These are phyloP conservation scores for Leccinum pachyderme DNA, from an alignment of 1,284 basidiomycete genomes.

Conservation along the genomic window DNA sequence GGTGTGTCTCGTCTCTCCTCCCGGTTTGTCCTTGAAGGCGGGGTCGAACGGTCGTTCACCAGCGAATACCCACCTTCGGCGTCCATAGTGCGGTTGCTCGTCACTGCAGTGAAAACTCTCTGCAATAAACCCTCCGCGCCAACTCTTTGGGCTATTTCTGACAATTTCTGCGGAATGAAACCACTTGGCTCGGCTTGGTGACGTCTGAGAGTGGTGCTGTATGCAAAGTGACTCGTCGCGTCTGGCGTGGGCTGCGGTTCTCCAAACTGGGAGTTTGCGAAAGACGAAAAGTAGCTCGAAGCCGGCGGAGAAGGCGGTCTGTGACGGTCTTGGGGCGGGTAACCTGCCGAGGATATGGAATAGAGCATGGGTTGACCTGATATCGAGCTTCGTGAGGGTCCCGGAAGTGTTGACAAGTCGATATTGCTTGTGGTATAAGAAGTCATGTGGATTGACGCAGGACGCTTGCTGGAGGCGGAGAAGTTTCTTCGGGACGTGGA, in stretches of 20 bases:
- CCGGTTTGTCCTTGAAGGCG: constrained; percentile 7
- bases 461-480: constrained; percentile 20
- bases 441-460: constrained; percentile 10
- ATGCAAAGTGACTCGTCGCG: constrained; percentile 73
- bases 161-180: constrained; percentile 30
- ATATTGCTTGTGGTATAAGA: constrained; percentile 1
- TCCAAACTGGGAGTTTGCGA: constrained; percentile 46
- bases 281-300: constrained; percentile 69
- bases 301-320: constrained; percentile 67
- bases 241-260: constrained; percentile 57
- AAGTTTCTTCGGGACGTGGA: constrained; percentile 29
- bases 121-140: constrained; percentile 45
- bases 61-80: constrained; percentile 28
- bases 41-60: constrained; percentile 6
- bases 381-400: constrained; percentile 19
- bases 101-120: constrained; percentile 42
- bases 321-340: constrained; percentile 17
- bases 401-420: constrained; percentile 17
- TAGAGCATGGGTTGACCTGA: constrained; percentile 23
- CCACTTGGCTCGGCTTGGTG: constrained; percentile 48
- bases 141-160: constrained; percentile 41
- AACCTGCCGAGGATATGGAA: constrained; percentile 7
- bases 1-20: constrained; percentile 45
- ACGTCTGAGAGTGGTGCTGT: constrained; percentile 75
- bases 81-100: constrained; percentile 31